These are phyloP conservation scores for Serendipita sp. DNA, from an alignment of 768 basidiomycete species.

Conservation along the genomic window DNA sequence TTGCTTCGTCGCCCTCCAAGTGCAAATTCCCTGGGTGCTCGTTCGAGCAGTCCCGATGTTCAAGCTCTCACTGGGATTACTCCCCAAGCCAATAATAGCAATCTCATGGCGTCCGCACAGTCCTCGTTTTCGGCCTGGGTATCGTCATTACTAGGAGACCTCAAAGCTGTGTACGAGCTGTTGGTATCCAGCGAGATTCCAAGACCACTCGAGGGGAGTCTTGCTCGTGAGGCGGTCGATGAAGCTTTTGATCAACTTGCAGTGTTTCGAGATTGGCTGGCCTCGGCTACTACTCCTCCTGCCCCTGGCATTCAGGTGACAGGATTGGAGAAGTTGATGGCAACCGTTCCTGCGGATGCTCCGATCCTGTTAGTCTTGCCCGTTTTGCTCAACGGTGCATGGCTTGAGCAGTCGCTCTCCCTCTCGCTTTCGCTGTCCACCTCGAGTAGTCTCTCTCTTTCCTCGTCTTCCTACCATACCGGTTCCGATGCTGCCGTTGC, in stretches of 20 bases:
- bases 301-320: background rate
- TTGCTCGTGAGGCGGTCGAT: conserved; percentile 69
- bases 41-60: background rate
- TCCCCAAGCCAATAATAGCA: background rate
- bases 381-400: conserved; percentile 30
- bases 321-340: conserved; percentile 20
- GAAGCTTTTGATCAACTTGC: conserved; percentile 57
- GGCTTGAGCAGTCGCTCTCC: background rate
- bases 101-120: conserved; percentile 21
- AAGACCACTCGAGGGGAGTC: conserved; percentile 34
- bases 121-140: conserved; percentile 20
- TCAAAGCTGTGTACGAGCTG: conserved; percentile 45
- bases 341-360: conserved; percentile 41
- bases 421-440: background rate
- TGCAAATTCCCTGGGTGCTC: background rate
- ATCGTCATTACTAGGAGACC: conserved; percentile 39
- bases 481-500: conserved; percentile 28
- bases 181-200: conserved; percentile 37
- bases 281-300: conserved; percentile 19
- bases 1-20: conserved; percentile 11
- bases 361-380: conserved; percentile 65
- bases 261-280: conserved; percentile 24
- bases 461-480: conserved; percentile 14
- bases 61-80: conserved; percentile 8
- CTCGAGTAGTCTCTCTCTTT: background rate